Base-by-base conservation (phyloP, 352 stramenopile genomes). In the Phytophthora tentaculata region DNA sequence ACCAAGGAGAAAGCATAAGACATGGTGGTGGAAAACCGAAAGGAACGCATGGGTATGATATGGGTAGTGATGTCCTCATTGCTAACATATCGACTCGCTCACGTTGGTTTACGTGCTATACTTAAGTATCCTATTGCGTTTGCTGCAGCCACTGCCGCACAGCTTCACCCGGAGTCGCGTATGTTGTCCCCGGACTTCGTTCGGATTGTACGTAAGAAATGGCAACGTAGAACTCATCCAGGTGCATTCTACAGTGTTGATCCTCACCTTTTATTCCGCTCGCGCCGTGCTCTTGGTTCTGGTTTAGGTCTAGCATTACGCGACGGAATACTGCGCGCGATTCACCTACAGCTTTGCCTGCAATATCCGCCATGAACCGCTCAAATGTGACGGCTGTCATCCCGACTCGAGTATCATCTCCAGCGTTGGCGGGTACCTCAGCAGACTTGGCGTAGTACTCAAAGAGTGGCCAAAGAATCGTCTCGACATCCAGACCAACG, bases 381-480 rank as follows among this genome's bases (percentile, higher is more conserved):
- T 70, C 61, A 51, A 94, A 94, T 3, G 71, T 82, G 41, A 35
- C 24, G 22, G 59, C 20, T 24, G 74, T 88, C 79, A 93, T 90
- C 10, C 66, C 64, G 6, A 92, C 67, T 20, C 85, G 60, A 12
- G 64, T 52, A 20, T 81, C 67, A 3, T 88, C 67, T 37, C 23
- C 19, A 19, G 24, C 17, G n/a, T 14, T 64, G n/a, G 3, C n/a
- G n/a, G n/a, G n/a, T n/a, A n/a, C 29, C 22, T 66, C 67, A 5
- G 64, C 58, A 19, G 71, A 68, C 9, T 71, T 68, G 8, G 83
- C 68, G 53, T 92, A 91, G 68, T 94, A 94, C 53, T 92, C 82
- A 55, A 92, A 92, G 8, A 94, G 79, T n/a, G 84, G 81, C 84
- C 84, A 94, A 12, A 92, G 61, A 14, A 94, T 83, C 19, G 57